Evolutionary conservation across 2,329 filamentous ascomycete genomes (phyloP).

Genomic region (Aureobasidium sp.): DNA sequence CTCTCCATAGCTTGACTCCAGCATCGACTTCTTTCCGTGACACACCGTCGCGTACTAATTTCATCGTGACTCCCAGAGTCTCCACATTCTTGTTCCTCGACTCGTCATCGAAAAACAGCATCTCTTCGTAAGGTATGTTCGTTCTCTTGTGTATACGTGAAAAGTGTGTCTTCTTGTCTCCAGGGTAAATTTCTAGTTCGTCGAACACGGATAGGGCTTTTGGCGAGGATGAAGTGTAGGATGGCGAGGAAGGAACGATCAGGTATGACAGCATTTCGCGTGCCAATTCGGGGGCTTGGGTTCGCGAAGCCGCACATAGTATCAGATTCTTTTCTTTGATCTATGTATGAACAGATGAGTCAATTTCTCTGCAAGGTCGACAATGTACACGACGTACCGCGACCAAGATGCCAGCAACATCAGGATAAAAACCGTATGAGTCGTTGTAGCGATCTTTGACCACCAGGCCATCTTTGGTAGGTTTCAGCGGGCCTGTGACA

Average conservation of each 20-base stretch:
- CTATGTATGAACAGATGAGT: slow-evolving; percentile 35
- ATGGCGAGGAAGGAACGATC: slow-evolving; percentile 50
- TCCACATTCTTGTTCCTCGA: slow-evolving; percentile 76
- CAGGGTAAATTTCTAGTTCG: slow-evolving; percentile 59
- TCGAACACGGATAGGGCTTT: slow-evolving; percentile 48
- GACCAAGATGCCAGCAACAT: slow-evolving; percentile 36
- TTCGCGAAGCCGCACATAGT: slow-evolving; percentile 73
- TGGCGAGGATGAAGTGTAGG: slow-evolving; percentile 8
- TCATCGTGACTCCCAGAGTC: slow-evolving; percentile 74
- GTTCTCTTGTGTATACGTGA: slow-evolving; percentile 63
- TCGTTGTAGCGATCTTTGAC: slow-evolving; percentile 48
- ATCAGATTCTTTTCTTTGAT: slow-evolving; percentile 48
- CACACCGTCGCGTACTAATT: slow-evolving; percentile 72
- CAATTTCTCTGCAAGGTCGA: neutral
- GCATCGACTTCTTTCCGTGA: slow-evolving; percentile 68
- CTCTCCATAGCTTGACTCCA: slow-evolving; percentile 76
- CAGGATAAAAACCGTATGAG: slow-evolving; percentile 41
- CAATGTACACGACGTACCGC: slow-evolving; percentile 22
- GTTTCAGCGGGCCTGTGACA: slow-evolving; percentile 65
- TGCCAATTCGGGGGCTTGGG: slow-evolving; percentile 70
- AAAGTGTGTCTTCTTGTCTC: slow-evolving; percentile 81
- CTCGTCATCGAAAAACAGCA: slow-evolving; percentile 97
- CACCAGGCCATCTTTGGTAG: slow-evolving; percentile 35
- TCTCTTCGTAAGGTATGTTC: slow-evolving; percentile 67
- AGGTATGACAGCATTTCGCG: slow-evolving; percentile 73